Percentiles rank a stretch among this genome's conserved stretches.
Conservation (phyloP, 148 eudicot genomes). For the Bassia scoparia region DNA sequence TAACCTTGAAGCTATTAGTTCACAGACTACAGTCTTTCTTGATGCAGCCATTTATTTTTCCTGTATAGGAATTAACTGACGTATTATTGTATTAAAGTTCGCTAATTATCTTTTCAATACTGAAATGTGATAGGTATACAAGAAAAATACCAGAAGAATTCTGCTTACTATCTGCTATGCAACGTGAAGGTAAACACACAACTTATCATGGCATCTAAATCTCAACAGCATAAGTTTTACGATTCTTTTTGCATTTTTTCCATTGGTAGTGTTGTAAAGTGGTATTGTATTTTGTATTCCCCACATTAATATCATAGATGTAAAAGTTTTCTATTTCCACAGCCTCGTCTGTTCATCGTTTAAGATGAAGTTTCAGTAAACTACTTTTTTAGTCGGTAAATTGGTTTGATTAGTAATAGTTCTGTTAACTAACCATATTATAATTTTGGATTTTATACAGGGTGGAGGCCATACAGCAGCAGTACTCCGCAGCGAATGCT, state of each 20-base stretch:
- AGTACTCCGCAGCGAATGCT: slow-evolving; percentile 49
- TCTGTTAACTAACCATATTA: background rate
- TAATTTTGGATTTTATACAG: slow-evolving; percentile 19
- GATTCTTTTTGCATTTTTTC: too few species aligned
- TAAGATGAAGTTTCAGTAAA: too few species aligned
- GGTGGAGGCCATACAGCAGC: slow-evolving; percentile 67
- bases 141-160: slow-evolving; percentile 28
- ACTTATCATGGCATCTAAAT: background rate
- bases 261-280: too few species aligned
- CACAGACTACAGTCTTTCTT: too few species aligned
- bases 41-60: too few species aligned
- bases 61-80: too few species aligned
- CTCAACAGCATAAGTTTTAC: background rate
- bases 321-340: too few species aligned
- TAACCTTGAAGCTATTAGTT: too few species aligned
- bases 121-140: slow-evolving; percentile 32
- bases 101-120: background rate
- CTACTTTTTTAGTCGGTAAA: too few species aligned
- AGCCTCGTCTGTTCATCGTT: too few species aligned
- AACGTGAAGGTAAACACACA: slow-evolving; percentile 34
- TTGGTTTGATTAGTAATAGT: background rate
- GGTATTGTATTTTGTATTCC: too few species aligned
- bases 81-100: background rate
- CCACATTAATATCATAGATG: too few species aligned
- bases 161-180: slow-evolving; percentile 34